phyloP scores from a whole-genome alignment of 2,329 filamentous ascomycete species.

The Zasmidium cellare region DNA sequence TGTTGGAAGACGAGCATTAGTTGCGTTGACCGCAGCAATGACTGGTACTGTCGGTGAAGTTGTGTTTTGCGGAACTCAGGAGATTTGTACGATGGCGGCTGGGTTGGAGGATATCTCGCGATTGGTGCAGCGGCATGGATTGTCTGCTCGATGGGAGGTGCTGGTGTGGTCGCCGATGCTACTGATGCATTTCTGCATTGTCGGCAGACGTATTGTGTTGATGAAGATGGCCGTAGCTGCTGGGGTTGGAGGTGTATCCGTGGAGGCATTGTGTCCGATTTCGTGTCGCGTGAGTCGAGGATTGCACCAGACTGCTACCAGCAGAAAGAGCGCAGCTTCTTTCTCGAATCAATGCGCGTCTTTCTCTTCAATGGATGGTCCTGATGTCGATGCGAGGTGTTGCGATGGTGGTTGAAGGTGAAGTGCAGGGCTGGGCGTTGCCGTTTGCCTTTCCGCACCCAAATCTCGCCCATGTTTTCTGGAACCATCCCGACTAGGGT shows the following conservation, averaged over 20 bases:
- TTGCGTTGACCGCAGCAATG: conserved; percentile 80
- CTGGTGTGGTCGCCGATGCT: conserved; percentile 50
- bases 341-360: neutral
- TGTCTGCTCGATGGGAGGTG: conserved; percentile 54
- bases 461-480: neutral
- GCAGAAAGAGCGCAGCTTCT: neutral
- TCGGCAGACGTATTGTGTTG: conserved; percentile 33
- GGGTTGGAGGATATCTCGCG: conserved; percentile 60
- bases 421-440: neutral
- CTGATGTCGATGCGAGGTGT: neutral
- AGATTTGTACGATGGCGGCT: conserved; percentile 84
- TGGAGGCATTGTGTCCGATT: conserved; percentile 51
- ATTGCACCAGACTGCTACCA: neutral
- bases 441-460: neutral
- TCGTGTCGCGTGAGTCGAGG: neutral
- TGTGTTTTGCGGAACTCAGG: conserved; percentile 89
- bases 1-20: conserved; percentile 84
- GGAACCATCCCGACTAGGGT: neutral
- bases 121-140: conserved; percentile 44
- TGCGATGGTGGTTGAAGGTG: neutral
- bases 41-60: conserved; percentile 82
- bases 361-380: neutral
- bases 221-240: conserved; percentile 33
- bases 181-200: conserved; percentile 51
- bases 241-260: conserved; percentile 47